Percentiles rank a stretch among this genome's conserved stretches.
Evolutionary conservation across 768 basidiomycete species (phyloP).

Genomic region (Pisolithus sp.): DNA sequence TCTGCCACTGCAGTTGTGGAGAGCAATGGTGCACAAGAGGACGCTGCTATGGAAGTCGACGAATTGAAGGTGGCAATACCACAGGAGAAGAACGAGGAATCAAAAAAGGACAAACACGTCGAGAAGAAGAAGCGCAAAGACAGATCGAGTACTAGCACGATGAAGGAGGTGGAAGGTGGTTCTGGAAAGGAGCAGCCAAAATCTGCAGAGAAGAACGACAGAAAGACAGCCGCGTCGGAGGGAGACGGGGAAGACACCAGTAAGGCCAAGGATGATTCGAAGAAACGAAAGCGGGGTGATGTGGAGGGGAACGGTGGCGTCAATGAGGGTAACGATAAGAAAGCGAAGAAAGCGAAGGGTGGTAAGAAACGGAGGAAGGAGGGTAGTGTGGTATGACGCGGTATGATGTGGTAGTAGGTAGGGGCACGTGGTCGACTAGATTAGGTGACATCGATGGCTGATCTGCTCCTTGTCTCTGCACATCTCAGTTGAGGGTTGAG

Average conservation of each 20-base stretch:
- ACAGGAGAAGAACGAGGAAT: constrained; percentile 1
- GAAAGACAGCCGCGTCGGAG: neutral
- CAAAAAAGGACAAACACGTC: constrained; percentile 13
- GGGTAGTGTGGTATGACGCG: neutral
- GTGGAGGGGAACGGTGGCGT: constrained; percentile 8
- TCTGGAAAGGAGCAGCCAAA: neutral
- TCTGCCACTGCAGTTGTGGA: no score
- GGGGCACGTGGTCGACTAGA: constrained; percentile 20
- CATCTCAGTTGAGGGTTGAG: constrained; percentile 7
- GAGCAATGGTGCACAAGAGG: neutral
- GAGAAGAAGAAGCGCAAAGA: constrained; percentile 3
- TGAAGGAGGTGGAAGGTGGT: no score
- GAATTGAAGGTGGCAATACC: neutral
- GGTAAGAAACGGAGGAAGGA: neutral
- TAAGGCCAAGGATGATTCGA: constrained; percentile 15
- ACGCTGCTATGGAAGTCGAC: neutral
- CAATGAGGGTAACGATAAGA: constrained; percentile 13
- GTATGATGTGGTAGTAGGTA: no score
- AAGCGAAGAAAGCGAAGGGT: constrained; percentile 22
- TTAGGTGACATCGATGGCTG: constrained; percentile 30
- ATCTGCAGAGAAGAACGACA: neutral
- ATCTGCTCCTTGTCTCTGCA: constrained; percentile 14
- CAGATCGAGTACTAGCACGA: neutral
- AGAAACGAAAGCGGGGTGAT: constrained; percentile 29
- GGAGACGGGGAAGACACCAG: constrained; percentile 5